Evolutionary conservation across 108 stramenopile genomes (phyloP).

Genomic region (Discostella pseudostelligera): DNA sequence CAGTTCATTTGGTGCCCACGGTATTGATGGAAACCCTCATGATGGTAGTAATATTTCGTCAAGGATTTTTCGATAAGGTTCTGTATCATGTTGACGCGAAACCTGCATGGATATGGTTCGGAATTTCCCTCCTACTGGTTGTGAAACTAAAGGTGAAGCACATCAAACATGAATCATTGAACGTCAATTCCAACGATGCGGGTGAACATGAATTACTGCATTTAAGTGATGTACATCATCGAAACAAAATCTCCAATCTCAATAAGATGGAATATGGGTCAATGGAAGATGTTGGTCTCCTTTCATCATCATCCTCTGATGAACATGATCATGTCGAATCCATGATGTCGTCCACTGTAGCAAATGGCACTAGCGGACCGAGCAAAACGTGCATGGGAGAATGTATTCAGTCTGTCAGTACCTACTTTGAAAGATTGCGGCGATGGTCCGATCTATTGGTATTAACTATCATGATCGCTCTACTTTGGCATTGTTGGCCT

Average conservation of each 20-base stretch:
- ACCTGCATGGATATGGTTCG: slow-evolving; percentile 12
- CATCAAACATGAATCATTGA: neutral
- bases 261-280: slow-evolving; percentile 36
- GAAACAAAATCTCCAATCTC: slow-evolving; percentile 1
- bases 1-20: slow-evolving; percentile 18
- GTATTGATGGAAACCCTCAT: slow-evolving; percentile 33
- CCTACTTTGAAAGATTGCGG: no score
- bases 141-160: neutral
- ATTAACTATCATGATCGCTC: slow-evolving; percentile 19
- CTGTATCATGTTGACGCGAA: neutral
- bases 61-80: slow-evolving; percentile 10
- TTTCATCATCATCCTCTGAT: slow-evolving; percentile 2
- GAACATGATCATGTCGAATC: slow-evolving; percentile 4
- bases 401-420: no score
- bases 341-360: no score
- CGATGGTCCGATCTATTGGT: slow-evolving; percentile 25
- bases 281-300: slow-evolving; percentile 26
- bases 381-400: no score
- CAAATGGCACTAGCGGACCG: no score
- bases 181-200: neutral
- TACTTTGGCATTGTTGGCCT: slow-evolving; percentile 13
- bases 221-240: neutral
- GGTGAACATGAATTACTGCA: slow-evolving; percentile 21
- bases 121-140: neutral
- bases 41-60: slow-evolving; percentile 16